A percentile compares a stretch with the other conserved stretches of the same genome.
phyloP scores from a whole-genome alignment of 495 filamentous ascomycete species.

The Neurospora sp. region DNA sequence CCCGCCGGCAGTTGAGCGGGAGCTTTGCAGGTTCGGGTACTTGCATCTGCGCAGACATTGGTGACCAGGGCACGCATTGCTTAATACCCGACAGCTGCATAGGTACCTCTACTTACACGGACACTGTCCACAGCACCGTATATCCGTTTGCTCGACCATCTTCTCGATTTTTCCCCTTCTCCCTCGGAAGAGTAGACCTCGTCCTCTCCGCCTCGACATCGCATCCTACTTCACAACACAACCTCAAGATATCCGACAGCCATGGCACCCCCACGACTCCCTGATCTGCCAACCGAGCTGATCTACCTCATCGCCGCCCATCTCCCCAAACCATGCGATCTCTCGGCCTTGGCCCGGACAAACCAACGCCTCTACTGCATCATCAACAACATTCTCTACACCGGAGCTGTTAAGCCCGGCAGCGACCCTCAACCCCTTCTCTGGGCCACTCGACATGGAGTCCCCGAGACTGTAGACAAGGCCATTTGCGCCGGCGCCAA shows the following conservation, averaged over 20 bases:
- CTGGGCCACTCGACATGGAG: not conserved
- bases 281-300: not conserved
- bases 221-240: not conserved
- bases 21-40: not conserved
- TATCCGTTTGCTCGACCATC: not conserved
- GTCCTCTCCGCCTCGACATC: not conserved
- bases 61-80: too few relatives aligned
- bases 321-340: not conserved
- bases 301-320: not conserved
- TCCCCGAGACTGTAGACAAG: not conserved
- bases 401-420: not conserved
- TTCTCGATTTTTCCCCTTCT: not conserved
- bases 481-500: not conserved
- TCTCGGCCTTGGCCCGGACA: not conserved
- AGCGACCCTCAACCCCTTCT: not conserved
- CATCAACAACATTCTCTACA: not conserved
- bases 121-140: not conserved
- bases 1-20: not conserved
- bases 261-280: not conserved
- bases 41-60: too few relatives aligned
- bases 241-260: not conserved
- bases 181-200: not conserved
- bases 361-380: not conserved
- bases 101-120: too few relatives aligned
- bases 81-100: too few relatives aligned